These are phyloP conservation scores for Leishmania lainsoni DNA, from an alignment of 208 protist genomes.

Conservation along the genomic window DNA sequence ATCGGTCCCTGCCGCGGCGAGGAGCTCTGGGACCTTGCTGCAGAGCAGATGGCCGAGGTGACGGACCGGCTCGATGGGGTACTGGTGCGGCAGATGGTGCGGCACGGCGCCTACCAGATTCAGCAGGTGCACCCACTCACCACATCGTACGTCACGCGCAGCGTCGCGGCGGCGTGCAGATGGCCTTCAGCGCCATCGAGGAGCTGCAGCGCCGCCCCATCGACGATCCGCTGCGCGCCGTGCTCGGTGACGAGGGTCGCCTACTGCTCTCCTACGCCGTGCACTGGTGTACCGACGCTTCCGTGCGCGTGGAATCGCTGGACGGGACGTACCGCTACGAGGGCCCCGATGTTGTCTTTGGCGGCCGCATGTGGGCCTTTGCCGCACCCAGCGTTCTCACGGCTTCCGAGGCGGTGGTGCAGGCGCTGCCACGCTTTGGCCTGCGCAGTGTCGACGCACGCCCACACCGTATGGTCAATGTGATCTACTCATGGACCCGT, in stretches of 20 bases:
- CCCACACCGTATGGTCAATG: slow-evolving; percentile 5
- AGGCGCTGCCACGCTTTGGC: slow-evolving; percentile 11
- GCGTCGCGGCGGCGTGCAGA: slow-evolving; percentile 55
- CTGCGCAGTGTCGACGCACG: slow-evolving; percentile 1
- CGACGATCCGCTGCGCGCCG: slow-evolving; percentile 51
- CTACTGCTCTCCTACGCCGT: slow-evolving; percentile 63
- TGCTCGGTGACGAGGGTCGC: slow-evolving; percentile 63
- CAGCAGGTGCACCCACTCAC: slow-evolving; percentile 79
- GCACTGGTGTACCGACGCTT: slow-evolving; percentile 81
- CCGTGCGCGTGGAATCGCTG: slow-evolving; percentile 46
- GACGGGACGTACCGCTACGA: slow-evolving; percentile 56
- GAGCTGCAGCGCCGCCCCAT: slow-evolving; percentile 53
- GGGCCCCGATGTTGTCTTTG: slow-evolving; percentile 66
- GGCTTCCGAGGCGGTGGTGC: slow-evolving; percentile 27
- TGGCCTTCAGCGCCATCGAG: slow-evolving; percentile 65
- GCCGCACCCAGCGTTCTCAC: slow-evolving; percentile 71
- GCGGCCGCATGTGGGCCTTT: slow-evolving; percentile 74
- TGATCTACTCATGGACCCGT: slow-evolving; percentile 13
- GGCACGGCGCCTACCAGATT: slow-evolving; percentile 58
- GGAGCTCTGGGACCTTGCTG: slow-evolving; percentile 67
- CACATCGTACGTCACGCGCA: slow-evolving; percentile 49
- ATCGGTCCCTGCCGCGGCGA: slow-evolving; percentile 67
- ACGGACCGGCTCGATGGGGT: slow-evolving; percentile 50
- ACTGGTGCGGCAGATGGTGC: slow-evolving; percentile 41
- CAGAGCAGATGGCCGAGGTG: slow-evolving; percentile 59